Evolutionary conservation across 306 rosid species (phyloP), one percentile per base, ranked within the genome.

Genomic region (Oxytropis ochrocephala): DNA sequence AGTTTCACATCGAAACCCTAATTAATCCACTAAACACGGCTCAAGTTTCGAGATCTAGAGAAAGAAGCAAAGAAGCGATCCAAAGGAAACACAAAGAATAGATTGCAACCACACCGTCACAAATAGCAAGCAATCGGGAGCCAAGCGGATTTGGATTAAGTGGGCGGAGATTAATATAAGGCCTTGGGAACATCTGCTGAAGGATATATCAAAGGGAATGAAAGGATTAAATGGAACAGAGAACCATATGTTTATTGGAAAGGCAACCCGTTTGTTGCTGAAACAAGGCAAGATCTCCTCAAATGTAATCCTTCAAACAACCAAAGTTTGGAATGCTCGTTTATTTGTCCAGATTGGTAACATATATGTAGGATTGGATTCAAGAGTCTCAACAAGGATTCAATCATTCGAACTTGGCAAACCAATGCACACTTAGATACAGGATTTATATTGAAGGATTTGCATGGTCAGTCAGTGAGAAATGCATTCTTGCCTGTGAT

Each of bases 391-490:
- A 78, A 69, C 77, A 80, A 72, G 94, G 93, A 49, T 91, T 74
- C 79, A 85, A 81, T 47, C 64, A 84, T 18, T 91, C 96, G 35
- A 73, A 81, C 58, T 24, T 91, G 67, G 94, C 75, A 54, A 82
- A 68, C 39, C 97, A 89, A 75, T 91, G 94, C 81, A 80, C 84
- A 44, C 56, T 76, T 35, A 89, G 91, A 58, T 91, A 83, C 43
- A 91, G 89, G 70, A 84, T 91, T 16, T 91, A 91, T 43, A 43
- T 87, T 27, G 97, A 91, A 81, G 97, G 97, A 62, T 77, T 77
- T 77, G 91, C 81, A 1, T 91, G 97, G 96, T 91, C 96, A 0
- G 91, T 89, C 4, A 91, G 96, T 69, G 91, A 87, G 70, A 91
- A 91, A 60, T 85, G 87, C 75, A 91, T 87, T 27, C 39, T 89